These are phyloP conservation scores for Hypsizygus marmoreus DNA, from an alignment of 768 basidiomycete genomes.

Conservation along the genomic window DNA sequence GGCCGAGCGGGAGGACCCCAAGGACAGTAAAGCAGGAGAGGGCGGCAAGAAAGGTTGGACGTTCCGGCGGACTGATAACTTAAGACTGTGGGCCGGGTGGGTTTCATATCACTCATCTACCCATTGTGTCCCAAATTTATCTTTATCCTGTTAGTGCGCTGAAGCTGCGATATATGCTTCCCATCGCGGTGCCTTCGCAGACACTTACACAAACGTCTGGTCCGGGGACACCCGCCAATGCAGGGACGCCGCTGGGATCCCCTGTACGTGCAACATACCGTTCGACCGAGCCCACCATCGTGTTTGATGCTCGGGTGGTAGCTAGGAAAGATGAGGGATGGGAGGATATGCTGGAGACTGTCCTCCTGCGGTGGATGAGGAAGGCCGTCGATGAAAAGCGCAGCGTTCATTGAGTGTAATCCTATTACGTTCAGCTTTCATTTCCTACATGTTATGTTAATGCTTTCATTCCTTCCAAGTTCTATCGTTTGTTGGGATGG, in stretches of 20 bases:
- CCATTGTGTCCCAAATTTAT: neutral
- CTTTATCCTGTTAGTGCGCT: constrained; percentile 61
- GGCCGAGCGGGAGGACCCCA: constrained; percentile 35
- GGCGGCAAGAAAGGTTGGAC: constrained; percentile 70
- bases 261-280: constrained; percentile 35
- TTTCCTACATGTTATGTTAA: neutral
- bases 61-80: constrained; percentile 83
- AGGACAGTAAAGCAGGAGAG: constrained; percentile 36
- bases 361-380: constrained; percentile 65
- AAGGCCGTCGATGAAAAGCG: constrained; percentile 69
- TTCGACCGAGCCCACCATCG: constrained; percentile 48
- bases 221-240: constrained; percentile 16
- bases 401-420: constrained; percentile 19
- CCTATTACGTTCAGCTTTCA: neutral
- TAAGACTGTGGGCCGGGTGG: constrained; percentile 83
- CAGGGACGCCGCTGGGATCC: constrained; percentile 29
- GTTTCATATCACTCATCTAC: constrained; percentile 27
- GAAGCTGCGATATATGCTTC: constrained; percentile 79
- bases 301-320: constrained; percentile 74
- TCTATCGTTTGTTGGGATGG: neutral
- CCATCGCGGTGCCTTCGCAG: constrained; percentile 57
- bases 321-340: constrained; percentile 78
- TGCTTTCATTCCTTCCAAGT: neutral
- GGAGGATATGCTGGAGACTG: constrained; percentile 74
- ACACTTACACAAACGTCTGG: constrained; percentile 22